Base-by-base conservation (phyloP, 768 basidiomycete genomes). In the Russula vinacea region DNA sequence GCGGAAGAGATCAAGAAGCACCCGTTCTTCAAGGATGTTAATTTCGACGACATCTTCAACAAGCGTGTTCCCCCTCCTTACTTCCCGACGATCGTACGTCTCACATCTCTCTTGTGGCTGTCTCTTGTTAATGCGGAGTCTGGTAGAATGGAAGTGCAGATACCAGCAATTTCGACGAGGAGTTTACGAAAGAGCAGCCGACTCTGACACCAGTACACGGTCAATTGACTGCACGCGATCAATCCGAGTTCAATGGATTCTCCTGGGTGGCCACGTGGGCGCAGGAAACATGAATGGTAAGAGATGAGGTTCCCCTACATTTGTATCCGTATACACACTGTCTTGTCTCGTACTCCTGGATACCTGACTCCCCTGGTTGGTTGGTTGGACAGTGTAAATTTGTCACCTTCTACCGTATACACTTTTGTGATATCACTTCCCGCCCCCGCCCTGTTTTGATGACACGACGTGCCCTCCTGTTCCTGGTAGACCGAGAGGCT, bases 1-100 rank as follows among this genome's bases (percentile, higher is more conserved):
- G 97, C 97, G 1, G 91, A 93, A 71, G 96, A 98, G 70, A 96
- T 99, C 79, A 99, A 99, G 78, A 82, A 85, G 60, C 97, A 98
- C 73, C 86, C 94, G 4, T 99, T 98, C 85, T 99, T 99, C 84
- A 94, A 95, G 76, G 97, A 98, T 74, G 91, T 96, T 55, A 98
- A 78, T 78, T 99, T 89, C 74, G 97, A 98, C 68, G 96, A 98
- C 75, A 90, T 99, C n/a, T 74, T 96, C 68, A 82, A 97, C 79
- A 98, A 98, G 77, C 92, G 95, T 64, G 94, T 98, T 71, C 94
- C 95, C 24, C 92, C 94, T 24, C 92, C 96, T 4, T 99, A 98
- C 79, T 94, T 93, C 85, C 97, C 97, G 17, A 91, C 88, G 2
- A 93, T 99, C 71, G 94, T 93, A 72, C 74, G 92, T 76, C 9